Evolutionary conservation across 2,329 filamentous ascomycete genomes (phyloP).

Genomic region (Fusarium papillatum): DNA sequence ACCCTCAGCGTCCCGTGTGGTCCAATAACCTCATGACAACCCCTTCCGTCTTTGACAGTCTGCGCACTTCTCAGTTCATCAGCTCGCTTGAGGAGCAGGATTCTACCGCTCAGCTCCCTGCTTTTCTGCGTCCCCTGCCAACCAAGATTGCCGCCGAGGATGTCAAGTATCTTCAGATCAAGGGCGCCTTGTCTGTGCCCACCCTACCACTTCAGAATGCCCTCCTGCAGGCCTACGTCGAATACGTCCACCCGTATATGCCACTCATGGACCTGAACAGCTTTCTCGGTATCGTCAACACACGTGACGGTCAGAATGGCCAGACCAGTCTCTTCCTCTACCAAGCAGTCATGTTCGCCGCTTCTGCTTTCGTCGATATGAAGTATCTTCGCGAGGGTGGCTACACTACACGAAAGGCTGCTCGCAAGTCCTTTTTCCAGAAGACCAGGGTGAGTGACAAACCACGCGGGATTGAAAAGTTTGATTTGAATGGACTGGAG

Average conservation of each 20-base stretch:
- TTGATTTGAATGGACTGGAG: background rate
- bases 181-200: slow-evolving; percentile 87
- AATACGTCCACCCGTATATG: slow-evolving; percentile 96
- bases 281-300: slow-evolving; percentile 72
- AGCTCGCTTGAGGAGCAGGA: slow-evolving; percentile 63
- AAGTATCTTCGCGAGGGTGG: slow-evolving; percentile 82
- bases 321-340: slow-evolving; percentile 89
- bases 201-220: slow-evolving; percentile 80
- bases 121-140: slow-evolving; percentile 85
- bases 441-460: slow-evolving; percentile 79
- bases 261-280: slow-evolving; percentile 81
- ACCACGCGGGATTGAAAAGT: slow-evolving; percentile 4
- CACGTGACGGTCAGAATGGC: slow-evolving; percentile 76
- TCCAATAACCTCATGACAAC: slow-evolving; percentile 51
- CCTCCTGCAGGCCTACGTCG: slow-evolving; percentile 84
- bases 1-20: slow-evolving; percentile 44
- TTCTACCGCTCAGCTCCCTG: slow-evolving; percentile 64
- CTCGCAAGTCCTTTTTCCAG: slow-evolving; percentile 90
- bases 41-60: slow-evolving; percentile 51
- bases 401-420: slow-evolving; percentile 82
- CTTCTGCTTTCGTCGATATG: slow-evolving; percentile 89
- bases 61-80: slow-evolving; percentile 59
- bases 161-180: slow-evolving; percentile 84
- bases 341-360: slow-evolving; percentile 95
- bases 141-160: slow-evolving; percentile 84